Conservation (phyloP, 1,284 basidiomycete genomes). For the Cutaneotrichosporon daszewskae region DNA sequence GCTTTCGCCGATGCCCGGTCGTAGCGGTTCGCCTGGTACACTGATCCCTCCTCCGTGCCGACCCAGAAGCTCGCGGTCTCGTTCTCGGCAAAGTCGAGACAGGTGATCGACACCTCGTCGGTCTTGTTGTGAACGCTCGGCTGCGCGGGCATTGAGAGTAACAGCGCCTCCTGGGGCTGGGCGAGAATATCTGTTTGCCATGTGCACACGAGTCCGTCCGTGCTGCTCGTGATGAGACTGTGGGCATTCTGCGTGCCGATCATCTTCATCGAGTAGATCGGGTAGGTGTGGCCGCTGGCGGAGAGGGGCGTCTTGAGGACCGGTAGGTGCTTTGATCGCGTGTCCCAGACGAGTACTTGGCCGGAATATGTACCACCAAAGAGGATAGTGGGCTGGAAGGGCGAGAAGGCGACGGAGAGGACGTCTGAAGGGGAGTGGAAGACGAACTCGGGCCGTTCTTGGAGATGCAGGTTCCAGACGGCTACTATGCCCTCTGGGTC, state of each 20-base stretch:
- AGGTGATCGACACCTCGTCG: conserved; percentile 88
- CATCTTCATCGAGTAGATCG: conserved; percentile 95
- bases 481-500: conserved; percentile 95
- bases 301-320: conserved; percentile 94
- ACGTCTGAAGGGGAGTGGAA: conserved; percentile 97
- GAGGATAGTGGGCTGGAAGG: conserved; percentile 93
- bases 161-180: conserved; percentile 92
- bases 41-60: conserved; percentile 93
- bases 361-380: conserved; percentile 98
- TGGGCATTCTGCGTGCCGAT: conserved; percentile 98
- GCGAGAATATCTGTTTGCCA: conserved; percentile 99
- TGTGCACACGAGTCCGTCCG: conserved; percentile 92
- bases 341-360: conserved; percentile 97
- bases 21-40: conserved; percentile 92
- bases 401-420: conserved; percentile 90
- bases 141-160: conserved; percentile 64
- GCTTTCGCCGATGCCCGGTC: conserved; percentile 95
- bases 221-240: conserved; percentile 89
- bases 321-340: conserved; percentile 89
- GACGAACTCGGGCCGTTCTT: conserved; percentile 92
- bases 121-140: conserved; percentile 71
- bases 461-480: conserved; percentile 93
- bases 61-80: conserved; percentile 95
- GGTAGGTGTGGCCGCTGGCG: conserved; percentile 92
- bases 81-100: conserved; percentile 85